Base-by-base conservation (phyloP, 2,329 filamentous ascomycete genomes). In the Dothidotthia symphoricarpi region DNA sequence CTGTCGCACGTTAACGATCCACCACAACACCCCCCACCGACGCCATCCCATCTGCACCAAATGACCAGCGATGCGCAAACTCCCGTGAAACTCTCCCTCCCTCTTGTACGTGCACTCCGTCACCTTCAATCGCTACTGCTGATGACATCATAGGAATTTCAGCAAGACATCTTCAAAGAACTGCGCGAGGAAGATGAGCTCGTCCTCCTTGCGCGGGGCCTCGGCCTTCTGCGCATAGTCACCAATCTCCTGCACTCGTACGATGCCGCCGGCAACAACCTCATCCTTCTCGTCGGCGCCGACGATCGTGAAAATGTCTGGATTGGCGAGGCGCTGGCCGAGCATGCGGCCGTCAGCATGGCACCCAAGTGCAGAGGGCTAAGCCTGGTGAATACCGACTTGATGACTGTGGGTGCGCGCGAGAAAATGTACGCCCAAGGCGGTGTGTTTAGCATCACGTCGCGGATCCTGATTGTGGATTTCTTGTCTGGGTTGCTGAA, bases 221-320 rank as follows among this genome's bases (percentile, higher is more conserved):
- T 98, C 31, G 93, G 93, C 55, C 82, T 97, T 30, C 80, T 96
- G 65, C 88, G 89, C 52, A 80, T 98, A 40, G 80, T 96, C 59
- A 94, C 88, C n/a, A 98, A 97, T 64, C 79, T 98, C 26, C 80
- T 98, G 17, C 93, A 98, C 69, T 90, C 90, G 14, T 96, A 96
- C 70, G 93, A 98, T 76, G 90, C 89, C 1, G 88, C 88, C 3
- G 93, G 93, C 11, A 94, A 93, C 69, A 97, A 95, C 61, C 74
- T 98, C 37, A 83, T 98, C 32, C 75, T 98, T 29, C 71, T 98
- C 14, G 82, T 97, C 28, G 90, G 89, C 8, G 90, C 93, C 24
- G 86, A 93, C 43, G 89, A 96, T 24, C 82, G 87, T 43, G 93
- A 98, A 63, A 96, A 96, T 79, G 83, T 85, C 39, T 97, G 91